A percentile compares a stretch with the other conserved stretches of the same genome.
Conservation (phyloP, 495 filamentous ascomycete genomes). For the Peziza echinospora region DNA sequence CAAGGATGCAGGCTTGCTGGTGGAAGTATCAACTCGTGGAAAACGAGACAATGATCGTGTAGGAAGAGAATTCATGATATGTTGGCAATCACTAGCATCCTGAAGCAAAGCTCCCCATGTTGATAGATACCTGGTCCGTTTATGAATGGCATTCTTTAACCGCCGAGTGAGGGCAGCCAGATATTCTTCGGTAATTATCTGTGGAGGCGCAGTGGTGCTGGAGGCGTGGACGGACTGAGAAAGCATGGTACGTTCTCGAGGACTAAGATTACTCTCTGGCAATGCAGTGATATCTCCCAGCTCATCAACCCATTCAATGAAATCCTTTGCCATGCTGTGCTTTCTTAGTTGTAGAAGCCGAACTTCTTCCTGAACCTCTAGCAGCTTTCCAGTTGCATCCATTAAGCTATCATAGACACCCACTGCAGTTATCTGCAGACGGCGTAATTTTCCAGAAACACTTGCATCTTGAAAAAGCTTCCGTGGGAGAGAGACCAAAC, state of each 20-base stretch:
- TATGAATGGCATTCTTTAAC: slow-evolving; percentile 58
- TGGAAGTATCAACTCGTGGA: slow-evolving; percentile 31
- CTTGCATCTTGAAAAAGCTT: slow-evolving; percentile 54
- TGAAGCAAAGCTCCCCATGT: slow-evolving; percentile 67
- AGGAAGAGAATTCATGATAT: slow-evolving; percentile 61
- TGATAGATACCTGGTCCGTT: slow-evolving; percentile 54
- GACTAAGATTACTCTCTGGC: slow-evolving; percentile 36
- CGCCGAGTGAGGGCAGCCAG: slow-evolving; percentile 71
- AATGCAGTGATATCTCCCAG: slow-evolving; percentile 50
- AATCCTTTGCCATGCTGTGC: slow-evolving; percentile 55
- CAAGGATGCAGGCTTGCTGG: slow-evolving; percentile 7
- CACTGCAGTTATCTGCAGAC: slow-evolving; percentile 59
- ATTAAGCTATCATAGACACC: slow-evolving; percentile 67
- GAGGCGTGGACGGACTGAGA: slow-evolving; percentile 15
- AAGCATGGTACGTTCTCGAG: slow-evolving; percentile 18
- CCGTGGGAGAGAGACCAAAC: slow-evolving; percentile 75
- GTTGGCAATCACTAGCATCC: slow-evolving; percentile 50
- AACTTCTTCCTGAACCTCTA: slow-evolving; percentile 62
- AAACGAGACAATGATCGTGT: slow-evolving; percentile 63
- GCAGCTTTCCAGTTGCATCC: slow-evolving; percentile 60
- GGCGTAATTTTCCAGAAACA: slow-evolving; percentile 44
- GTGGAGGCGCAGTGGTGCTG: slow-evolving; percentile 29
- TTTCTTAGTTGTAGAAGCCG: slow-evolving; percentile 57
- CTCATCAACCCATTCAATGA: slow-evolving; percentile 88
- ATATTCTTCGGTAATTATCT: slow-evolving; percentile 80